phyloP scores from a whole-genome alignment of 805 yeast species.

The Ogataea henricii region DNA sequence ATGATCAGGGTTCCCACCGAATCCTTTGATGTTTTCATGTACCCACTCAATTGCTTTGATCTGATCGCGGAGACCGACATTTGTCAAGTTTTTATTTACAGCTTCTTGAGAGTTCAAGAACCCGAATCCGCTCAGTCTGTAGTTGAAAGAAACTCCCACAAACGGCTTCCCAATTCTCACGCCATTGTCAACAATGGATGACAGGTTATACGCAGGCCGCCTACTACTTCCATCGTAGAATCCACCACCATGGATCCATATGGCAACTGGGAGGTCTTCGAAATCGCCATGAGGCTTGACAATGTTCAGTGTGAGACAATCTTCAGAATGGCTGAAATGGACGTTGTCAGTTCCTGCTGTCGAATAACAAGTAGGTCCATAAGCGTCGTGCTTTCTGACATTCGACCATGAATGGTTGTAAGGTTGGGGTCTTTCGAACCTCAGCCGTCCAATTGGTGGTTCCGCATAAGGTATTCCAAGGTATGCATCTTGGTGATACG shows the following conservation, averaged over 20 bases:
- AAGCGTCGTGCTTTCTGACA: neutral
- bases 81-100: neutral
- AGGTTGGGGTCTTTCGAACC: constrained; percentile 3
- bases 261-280: neutral
- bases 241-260: constrained; percentile 7
- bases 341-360: constrained; percentile 1
- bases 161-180: constrained; percentile 2
- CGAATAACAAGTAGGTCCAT: constrained; percentile 2
- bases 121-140: constrained; percentile 2
- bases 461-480: constrained; percentile 5
- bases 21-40: neutral
- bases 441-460: constrained; percentile 1
- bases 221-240: constrained; percentile 1
- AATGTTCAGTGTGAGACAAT: constrained; percentile 2
- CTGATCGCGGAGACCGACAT: constrained; percentile 3
- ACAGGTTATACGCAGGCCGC: constrained; percentile 1
- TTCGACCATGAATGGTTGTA: neutral
- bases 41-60: constrained; percentile 4
- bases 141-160: constrained; percentile 4
- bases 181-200: constrained; percentile 3
- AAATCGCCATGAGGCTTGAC: constrained; percentile 5
- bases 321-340: constrained; percentile 2
- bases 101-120: constrained; percentile 3
- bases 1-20: constrained; percentile 4
- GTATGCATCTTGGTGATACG: constrained; percentile 1